Evolutionary conservation across 148 eudicot species (phyloP).

Genomic region (Camellia granthamiana): DNA sequence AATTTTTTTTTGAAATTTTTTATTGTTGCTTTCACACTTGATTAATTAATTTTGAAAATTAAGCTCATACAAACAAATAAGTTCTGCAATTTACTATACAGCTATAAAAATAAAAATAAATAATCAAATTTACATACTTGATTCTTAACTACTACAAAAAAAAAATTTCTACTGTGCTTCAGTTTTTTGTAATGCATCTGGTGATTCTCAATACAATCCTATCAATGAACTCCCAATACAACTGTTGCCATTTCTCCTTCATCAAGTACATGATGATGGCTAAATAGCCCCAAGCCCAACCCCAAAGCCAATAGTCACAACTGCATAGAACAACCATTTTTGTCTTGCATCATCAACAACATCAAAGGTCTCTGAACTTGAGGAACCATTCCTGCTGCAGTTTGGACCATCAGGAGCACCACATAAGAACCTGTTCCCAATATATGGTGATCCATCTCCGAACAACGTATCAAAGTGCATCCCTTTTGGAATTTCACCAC

Average conservation of each 20-base stretch:
- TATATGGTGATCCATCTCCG: neutral
- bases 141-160: too few relatives aligned
- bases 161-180: neutral
- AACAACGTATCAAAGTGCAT: neutral
- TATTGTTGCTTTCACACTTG: too few relatives aligned
- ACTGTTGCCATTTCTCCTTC: neutral
- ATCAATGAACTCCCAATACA: neutral
- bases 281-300: neutral
- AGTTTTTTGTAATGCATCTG: neutral
- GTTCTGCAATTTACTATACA: too few relatives aligned
- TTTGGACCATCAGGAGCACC: neutral
- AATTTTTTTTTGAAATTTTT: too few relatives aligned
- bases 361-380: neutral
- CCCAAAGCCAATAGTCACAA: neutral
- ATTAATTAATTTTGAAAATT: too few relatives aligned
- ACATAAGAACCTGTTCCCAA: neutral
- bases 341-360: neutral
- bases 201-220: neutral
- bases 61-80: too few relatives aligned
- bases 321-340: neutral
- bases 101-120: too few relatives aligned
- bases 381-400: neutral
- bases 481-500: conserved; percentile 1
- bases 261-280: neutral
- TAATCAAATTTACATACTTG: too few relatives aligned